These are phyloP conservation scores for Chrysophaeum taylorii DNA, from an alignment of 352 stramenopile species.

Conservation along the genomic window DNA sequence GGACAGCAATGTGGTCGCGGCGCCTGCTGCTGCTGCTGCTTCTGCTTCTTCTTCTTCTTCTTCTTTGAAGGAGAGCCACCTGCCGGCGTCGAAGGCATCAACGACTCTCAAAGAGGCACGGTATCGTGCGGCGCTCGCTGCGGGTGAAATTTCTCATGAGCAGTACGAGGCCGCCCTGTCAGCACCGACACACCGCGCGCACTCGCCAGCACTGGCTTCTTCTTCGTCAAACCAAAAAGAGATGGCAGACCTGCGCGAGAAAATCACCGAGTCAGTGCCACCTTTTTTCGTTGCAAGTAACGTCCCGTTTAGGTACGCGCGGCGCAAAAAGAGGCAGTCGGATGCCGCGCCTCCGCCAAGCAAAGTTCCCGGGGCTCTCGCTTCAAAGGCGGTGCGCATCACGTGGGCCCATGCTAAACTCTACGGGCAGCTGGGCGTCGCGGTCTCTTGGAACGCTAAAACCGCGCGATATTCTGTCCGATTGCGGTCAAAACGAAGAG, in stretches of 20 bases:
- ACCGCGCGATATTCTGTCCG: not conserved
- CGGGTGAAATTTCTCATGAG: not conserved
- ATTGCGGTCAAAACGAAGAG: not conserved
- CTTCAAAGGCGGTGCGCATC: not conserved
- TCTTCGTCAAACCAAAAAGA: no score
- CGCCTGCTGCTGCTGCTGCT: no score
- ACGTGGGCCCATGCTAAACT: not conserved
- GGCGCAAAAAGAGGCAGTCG: no score
- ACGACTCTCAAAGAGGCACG: not conserved
- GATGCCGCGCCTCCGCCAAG: no score
- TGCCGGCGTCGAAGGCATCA: not conserved
- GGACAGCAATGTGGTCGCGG: no score
- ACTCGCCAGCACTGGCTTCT: no score
- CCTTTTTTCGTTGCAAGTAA: no score
- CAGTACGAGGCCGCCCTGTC: not conserved
- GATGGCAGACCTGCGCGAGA: no score
- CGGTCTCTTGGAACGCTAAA: not conserved
- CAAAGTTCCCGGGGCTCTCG: not conserved
- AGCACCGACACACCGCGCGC: not conserved
- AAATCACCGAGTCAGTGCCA: no score
- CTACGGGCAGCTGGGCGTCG: not conserved
- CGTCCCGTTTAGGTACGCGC: no score
- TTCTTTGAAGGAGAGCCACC: no score
- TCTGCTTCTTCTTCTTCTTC: no score
- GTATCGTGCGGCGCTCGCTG: not conserved